These are phyloP conservation scores for Melocanna baccifera DNA, from an alignment of 176 grass and related monocot genomes.

Conservation along the genomic window DNA sequence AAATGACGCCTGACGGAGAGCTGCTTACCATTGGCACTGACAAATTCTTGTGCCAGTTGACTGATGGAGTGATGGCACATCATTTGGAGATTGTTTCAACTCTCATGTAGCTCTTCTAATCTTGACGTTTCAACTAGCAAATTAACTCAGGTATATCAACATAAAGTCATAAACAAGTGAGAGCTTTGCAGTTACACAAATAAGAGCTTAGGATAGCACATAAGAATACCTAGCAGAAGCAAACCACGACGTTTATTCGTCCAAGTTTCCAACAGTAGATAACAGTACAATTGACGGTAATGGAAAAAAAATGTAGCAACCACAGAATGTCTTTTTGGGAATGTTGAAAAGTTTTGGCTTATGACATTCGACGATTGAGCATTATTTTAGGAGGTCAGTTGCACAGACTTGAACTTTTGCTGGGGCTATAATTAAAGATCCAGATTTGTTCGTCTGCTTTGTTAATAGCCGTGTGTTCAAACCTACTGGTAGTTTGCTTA, in stretches of 20 bases:
- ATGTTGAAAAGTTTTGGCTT: no score
- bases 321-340: neutral
- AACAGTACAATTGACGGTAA: neutral
- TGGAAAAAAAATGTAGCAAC: neutral
- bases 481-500: no score
- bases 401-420: no score
- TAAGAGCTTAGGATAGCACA: neutral
- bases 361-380: no score
- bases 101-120: neutral
- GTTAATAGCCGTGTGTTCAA: no score
- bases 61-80: no score
- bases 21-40: neutral
- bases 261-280: neutral
- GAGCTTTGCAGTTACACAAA: neutral
- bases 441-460: no score
- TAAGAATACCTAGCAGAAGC: neutral
- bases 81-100: neutral
- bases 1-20: neutral
- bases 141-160: neutral
- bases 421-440: no score
- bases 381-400: no score
- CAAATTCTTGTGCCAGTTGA: no score
- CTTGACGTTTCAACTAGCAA: slow-evolving; percentile 1
- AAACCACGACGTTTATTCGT: neutral
- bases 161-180: neutral